phyloP scores from a whole-genome alignment of 2,329 filamentous ascomycete species.

The Fusarium abutilonis region DNA sequence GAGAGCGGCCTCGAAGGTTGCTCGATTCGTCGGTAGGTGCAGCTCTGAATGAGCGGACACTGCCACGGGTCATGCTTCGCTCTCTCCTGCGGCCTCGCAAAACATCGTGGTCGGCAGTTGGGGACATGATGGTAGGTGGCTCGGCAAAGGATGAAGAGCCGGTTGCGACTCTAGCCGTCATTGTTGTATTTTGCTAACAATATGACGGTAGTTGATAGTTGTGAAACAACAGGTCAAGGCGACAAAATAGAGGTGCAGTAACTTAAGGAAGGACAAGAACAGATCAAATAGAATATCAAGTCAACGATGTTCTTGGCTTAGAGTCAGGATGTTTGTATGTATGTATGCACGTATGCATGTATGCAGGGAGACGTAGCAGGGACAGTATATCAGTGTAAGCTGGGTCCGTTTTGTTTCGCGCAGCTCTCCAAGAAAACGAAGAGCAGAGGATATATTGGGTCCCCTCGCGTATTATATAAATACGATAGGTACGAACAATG shows the following conservation, averaged over 20 bases:
- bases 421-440: constrained; percentile 16
- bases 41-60: constrained; percentile 46
- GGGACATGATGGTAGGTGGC: constrained; percentile 34
- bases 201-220: constrained; percentile 5
- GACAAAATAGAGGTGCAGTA: constrained; percentile 2
- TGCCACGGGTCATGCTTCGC: constrained; percentile 51
- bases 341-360: background rate
- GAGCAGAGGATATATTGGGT: constrained; percentile 10
- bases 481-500: background rate
- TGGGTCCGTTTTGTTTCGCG: constrained; percentile 15
- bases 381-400: constrained; percentile 21
- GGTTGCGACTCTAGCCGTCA: constrained; percentile 42
- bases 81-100: constrained; percentile 54
- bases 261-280: background rate
- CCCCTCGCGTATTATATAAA: constrained; percentile 33
- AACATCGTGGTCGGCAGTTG: constrained; percentile 44
- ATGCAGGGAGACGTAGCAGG: constrained; percentile 34
- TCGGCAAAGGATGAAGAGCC: constrained; percentile 40
- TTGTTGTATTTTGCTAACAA: constrained; percentile 24
- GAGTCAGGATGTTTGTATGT: background rate
- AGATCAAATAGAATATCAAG: constrained; percentile 3
- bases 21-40: constrained; percentile 53
- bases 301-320: constrained; percentile 9
- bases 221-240: constrained; percentile 16
- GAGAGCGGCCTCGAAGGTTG: constrained; percentile 56